Evolutionary conservation across 257 asterid genomes (phyloP), one percentile per base, ranked within the genome.

Genomic region (Solanum pinnatisectum): DNA sequence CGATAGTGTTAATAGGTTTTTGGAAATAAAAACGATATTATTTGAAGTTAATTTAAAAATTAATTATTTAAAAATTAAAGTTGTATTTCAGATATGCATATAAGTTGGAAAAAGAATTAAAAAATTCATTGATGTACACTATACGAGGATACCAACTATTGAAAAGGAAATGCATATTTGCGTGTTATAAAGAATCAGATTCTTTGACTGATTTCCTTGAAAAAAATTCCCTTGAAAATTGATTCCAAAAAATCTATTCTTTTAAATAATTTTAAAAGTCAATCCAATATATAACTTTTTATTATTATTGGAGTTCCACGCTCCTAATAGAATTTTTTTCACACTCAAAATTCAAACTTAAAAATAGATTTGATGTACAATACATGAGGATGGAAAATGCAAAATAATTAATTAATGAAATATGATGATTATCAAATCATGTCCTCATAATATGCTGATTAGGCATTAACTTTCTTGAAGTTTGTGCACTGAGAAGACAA

Each of bases 361-460:
- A n/a, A n/a, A n/a, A n/a, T 52, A 2, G 63, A 52, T 16, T 52
- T 37, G 18, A 35, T 67, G 36, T 52, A 84, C 35, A 84, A 84
- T 12, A 36, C 16, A 22, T 36, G 32, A 33, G 36, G n/a, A 35
- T 84, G 52, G 35, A 83, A 59, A 35, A 56, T 59, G 23, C 33
- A 16, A 33, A 56, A 33, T 56, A 32, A 20, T 33, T 56, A 32
- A 20, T 33, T 42, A 14, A 65, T 67, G 60, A 85, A 89, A 77
- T 81, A 71, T 77, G 49, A 90, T 89, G 91, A 94, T 94, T 89
- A 92, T 89, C 91, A 92, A 92, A 94, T 93, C 94, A 93, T 93
- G 77, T 87, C 85, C 84, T 86, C 91, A 83, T 89, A 87, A 89
- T 91, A 76, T 82, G 85, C 42, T 81, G 67, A 52, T 89, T 74